Conservation (phyloP, 2,329 filamentous ascomycete genomes). For the Clonostachys solani region DNA sequence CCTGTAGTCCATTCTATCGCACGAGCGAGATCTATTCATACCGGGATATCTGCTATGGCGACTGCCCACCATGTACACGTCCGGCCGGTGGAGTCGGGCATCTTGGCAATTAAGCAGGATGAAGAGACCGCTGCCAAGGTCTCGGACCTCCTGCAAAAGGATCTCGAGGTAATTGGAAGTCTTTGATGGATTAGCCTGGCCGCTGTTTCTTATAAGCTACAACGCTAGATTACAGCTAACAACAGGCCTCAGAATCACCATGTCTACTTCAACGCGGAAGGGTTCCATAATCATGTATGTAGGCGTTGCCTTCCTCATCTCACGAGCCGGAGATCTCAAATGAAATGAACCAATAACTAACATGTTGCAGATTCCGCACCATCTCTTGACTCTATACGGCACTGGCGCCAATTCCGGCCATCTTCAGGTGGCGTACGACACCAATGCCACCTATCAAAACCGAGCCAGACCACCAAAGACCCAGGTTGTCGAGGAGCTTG, state of each 20-base stretch:
- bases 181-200: no score
- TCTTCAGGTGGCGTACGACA: constrained; percentile 60
- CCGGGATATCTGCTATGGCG: constrained; percentile 26
- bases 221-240: no score
- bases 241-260: constrained; percentile 46
- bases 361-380: constrained; percentile 57
- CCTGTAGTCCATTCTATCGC: no score
- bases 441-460: constrained; percentile 65
- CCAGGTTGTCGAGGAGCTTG: constrained; percentile 48
- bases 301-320: background rate
- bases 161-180: constrained; percentile 51
- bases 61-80: constrained; percentile 44
- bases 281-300: constrained; percentile 77
- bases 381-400: constrained; percentile 72
- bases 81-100: constrained; percentile 41
- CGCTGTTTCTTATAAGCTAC: no score
- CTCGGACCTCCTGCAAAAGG: constrained; percentile 69
- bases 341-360: constrained; percentile 4
- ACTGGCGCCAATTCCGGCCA: constrained; percentile 59
- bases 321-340: no score
- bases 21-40: no score
- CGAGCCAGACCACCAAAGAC: constrained; percentile 40
- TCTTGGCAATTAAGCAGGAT: constrained; percentile 41
- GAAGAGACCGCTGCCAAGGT: constrained; percentile 57
- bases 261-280: constrained; percentile 71